Base-by-base conservation (phyloP, 202 grass and related monocot genomes). In the Schoenoplectus tabernaemontani region DNA sequence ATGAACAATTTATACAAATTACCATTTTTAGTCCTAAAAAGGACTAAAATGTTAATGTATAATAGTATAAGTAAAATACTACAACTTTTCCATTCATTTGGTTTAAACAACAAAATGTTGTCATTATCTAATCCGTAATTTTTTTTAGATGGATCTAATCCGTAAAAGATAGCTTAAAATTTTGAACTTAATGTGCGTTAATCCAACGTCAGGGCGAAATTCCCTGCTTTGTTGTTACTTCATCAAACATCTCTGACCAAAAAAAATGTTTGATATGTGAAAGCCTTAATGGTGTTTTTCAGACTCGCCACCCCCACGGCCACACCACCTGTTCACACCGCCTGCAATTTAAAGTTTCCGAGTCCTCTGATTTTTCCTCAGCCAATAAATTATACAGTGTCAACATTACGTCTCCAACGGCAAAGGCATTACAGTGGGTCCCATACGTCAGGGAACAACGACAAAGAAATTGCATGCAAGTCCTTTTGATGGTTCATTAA, bases 401-500 rank as follows among this genome's bases (percentile, higher is more conserved):
- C 58, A 60, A 2, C 58, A 12, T 10, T 60, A 10, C 11, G 22
- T 30, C 6, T 57, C 3, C 53, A 7, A 57, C 1, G 5, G 1
- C 4, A 22, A 20, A 9, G 0, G n/a, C 54, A 23, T 6, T 5
- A 57, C 20, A 8, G 19, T 57, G 54, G 33, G 32, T 60, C 6
- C 32, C 1, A n/a, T 36, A n/a, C 13, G 13, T 64, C 61, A 37
- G 32, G 2, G 15, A 64, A 34, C 4, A 36, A 37, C 30, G 11
- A 34, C 32, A 64, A 5, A 5, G 2, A 41, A 17, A 20, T 15
- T 66, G 17, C 13, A 39, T 65, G 7, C 17, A 67, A 67, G 36
- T 33, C 15, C 17, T 59, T 47, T 83, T 76, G 13, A 47, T 76
- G 1, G 75, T 76, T 75, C 7, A 11, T 83, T 83, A 76, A 83